Percentiles rank a stretch among this genome's conserved stretches.
These are phyloP conservation scores for Laburnicola sp. DNA, from an alignment of 2,329 filamentous ascomycete genomes.

Conservation along the genomic window DNA sequence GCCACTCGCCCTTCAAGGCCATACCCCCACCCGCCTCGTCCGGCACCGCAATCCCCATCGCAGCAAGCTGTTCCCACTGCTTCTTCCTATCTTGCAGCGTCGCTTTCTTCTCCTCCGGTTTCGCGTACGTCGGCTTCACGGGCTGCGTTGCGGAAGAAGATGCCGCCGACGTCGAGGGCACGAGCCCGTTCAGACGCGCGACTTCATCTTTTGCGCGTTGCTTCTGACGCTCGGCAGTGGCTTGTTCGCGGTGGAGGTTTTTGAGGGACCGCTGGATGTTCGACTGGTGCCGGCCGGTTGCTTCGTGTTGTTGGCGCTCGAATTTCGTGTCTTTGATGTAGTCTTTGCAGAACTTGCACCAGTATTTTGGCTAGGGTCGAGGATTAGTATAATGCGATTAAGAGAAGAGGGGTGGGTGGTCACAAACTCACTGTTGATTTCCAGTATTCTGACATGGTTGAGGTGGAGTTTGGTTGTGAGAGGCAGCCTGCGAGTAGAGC, in stretches of 20 bases:
- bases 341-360: slow-evolving; percentile 94
- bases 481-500: too few species aligned
- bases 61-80: slow-evolving; percentile 85
- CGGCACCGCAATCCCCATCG: slow-evolving; percentile 83
- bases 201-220: slow-evolving; percentile 83
- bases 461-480: background rate
- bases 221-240: slow-evolving; percentile 78
- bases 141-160: slow-evolving; percentile 34
- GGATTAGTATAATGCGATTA: slow-evolving; percentile 11
- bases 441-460: slow-evolving; percentile 94
- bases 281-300: slow-evolving; percentile 80
- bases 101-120: slow-evolving; percentile 48
- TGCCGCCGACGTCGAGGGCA: slow-evolving; percentile 53
- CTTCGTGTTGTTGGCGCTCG: slow-evolving; percentile 86
- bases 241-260: slow-evolving; percentile 82
- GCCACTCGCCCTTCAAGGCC: slow-evolving; percentile 89
- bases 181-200: slow-evolving; percentile 78
- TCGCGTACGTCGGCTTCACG: slow-evolving; percentile 33
- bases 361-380: slow-evolving; percentile 71
- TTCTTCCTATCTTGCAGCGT: slow-evolving; percentile 71
- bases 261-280: slow-evolving; percentile 87
- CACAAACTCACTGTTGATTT: slow-evolving; percentile 73
- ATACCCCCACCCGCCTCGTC: slow-evolving; percentile 76
- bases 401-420: background rate
- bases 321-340: slow-evolving; percentile 92